phyloP scores from a whole-genome alignment of 2,329 filamentous ascomycete species.

The Leptosphaerulina australis region DNA sequence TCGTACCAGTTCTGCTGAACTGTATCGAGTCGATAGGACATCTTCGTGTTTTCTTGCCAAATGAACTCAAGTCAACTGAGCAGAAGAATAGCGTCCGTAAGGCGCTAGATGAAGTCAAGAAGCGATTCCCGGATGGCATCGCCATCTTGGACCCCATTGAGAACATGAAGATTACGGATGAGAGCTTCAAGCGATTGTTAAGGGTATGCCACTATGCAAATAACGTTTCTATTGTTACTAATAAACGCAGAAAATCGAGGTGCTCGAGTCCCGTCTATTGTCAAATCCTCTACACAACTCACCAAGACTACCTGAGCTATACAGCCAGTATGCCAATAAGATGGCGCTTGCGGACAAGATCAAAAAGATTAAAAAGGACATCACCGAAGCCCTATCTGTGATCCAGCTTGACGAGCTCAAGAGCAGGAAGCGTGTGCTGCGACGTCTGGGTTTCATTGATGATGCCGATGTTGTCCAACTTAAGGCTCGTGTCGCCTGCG shows the following conservation, averaged over 20 bases:
- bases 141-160: conserved; percentile 90
- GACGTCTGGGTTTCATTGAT: conserved; percentile 93
- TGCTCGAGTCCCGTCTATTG: conserved; percentile 87
- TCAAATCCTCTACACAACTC: conserved; percentile 92
- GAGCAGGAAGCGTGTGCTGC: conserved; percentile 90
- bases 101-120: conserved; percentile 76
- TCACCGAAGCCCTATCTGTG: conserved; percentile 81
- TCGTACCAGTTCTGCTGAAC: conserved; percentile 83
- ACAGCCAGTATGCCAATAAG: conserved; percentile 85
- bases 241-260: conserved; percentile 80
- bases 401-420: conserved; percentile 96
- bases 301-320: conserved; percentile 79
- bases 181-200: conserved; percentile 89
- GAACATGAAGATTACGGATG: conserved; percentile 93
- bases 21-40: conserved; percentile 86
- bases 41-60: conserved; percentile 80
- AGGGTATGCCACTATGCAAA: conserved; percentile 52
- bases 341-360: conserved; percentile 76
- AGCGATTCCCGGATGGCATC: conserved; percentile 89
- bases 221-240: conserved; percentile 2
- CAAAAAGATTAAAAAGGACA: conserved; percentile 86
- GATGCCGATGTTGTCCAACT: conserved; percentile 94
- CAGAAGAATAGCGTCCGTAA: conserved; percentile 72
- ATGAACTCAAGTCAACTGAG: conserved; percentile 71
- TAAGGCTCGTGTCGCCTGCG: conserved; percentile 95